These are phyloP conservation scores for Neofusicoccum ribis DNA, from an alignment of 2,329 filamentous ascomycete genomes.

Conservation along the genomic window DNA sequence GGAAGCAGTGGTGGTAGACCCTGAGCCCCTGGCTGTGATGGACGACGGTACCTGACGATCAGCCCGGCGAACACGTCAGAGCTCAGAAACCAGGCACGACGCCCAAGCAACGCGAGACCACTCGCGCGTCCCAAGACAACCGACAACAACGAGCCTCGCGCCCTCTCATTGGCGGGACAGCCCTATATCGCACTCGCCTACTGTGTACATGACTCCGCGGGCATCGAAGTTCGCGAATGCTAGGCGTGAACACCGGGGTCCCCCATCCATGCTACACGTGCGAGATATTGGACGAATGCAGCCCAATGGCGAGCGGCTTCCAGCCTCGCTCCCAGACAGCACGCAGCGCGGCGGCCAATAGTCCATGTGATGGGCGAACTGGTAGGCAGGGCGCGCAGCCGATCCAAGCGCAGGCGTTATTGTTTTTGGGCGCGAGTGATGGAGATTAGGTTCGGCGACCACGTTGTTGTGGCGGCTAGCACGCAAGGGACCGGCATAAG, in stretches of 20 bases:
- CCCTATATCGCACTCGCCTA: background rate
- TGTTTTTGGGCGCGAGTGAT: background rate
- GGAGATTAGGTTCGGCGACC: background rate
- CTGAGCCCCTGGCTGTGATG: too few species aligned
- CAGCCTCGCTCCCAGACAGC: background rate
- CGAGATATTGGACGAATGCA: background rate
- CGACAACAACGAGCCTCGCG: background rate
- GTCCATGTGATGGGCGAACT: background rate
- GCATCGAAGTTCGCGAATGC: background rate
- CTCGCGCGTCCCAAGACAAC: background rate
- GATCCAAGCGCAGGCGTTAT: background rate
- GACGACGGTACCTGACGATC: too few species aligned
- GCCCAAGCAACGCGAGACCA: too few species aligned
- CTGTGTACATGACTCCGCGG: background rate
- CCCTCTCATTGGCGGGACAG: background rate
- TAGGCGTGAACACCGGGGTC: background rate
- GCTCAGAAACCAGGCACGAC: background rate
- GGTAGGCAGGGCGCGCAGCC: background rate
- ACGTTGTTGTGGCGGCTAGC: background rate
- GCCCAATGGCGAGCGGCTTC: background rate
- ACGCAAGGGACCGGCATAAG: background rate
- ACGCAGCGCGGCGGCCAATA: background rate
- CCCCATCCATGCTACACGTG: background rate
- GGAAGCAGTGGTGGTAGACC: too few species aligned
- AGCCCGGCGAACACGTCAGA: background rate